Conservation (phyloP, 1,284 basidiomycete species). For the Apiotrichum sp. region DNA sequence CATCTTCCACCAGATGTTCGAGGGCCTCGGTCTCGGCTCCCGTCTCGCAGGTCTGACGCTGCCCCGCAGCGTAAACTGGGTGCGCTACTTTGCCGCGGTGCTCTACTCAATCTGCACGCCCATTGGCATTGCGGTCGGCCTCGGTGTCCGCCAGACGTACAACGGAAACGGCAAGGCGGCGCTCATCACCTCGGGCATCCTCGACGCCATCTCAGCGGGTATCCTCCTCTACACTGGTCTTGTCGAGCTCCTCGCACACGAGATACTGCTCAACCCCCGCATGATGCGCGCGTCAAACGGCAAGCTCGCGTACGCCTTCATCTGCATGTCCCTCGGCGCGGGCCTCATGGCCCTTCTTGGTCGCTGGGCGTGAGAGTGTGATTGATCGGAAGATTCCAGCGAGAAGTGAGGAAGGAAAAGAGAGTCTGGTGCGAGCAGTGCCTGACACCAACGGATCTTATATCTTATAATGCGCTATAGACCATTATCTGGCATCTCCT, state of each 20-base stretch:
- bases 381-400: background rate
- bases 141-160: conserved; percentile 74
- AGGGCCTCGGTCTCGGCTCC: conserved; percentile 83
- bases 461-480: too few species aligned
- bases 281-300: conserved; percentile 64
- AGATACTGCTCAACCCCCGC: conserved; percentile 79
- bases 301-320: conserved; percentile 63
- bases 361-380: conserved; percentile 62
- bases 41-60: conserved; percentile 65
- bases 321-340: conserved; percentile 68
- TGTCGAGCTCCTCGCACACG: conserved; percentile 87
- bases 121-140: conserved; percentile 62
- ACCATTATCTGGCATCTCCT: too few species aligned
- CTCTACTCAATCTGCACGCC: conserved; percentile 71
- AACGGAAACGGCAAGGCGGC: conserved; percentile 70
- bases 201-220: conserved; percentile 80
- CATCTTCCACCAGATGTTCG: conserved; percentile 88
- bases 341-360: conserved; percentile 80
- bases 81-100: conserved; percentile 61
- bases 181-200: conserved; percentile 70
- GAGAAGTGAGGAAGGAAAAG: background rate
- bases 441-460: too few species aligned
- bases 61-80: conserved; percentile 55
- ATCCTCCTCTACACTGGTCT: conserved; percentile 84
- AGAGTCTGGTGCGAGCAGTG: too few species aligned